Base-by-base conservation (phyloP, 2,329 filamentous ascomycete species). In the Nigrospora osmanthi region DNA sequence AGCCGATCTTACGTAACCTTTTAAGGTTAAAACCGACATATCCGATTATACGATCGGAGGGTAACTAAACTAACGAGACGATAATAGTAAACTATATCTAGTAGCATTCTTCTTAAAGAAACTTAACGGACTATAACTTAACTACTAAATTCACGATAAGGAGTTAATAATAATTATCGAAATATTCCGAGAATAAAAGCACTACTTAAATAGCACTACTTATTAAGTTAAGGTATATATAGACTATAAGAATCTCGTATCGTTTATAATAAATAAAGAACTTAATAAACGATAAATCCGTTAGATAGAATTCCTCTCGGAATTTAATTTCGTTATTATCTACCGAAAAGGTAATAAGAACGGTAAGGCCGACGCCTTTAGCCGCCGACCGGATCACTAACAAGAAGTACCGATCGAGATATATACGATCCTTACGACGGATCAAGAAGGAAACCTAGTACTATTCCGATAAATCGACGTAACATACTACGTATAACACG, bases 111-210 rank as follows among this genome's bases (percentile, higher is more conserved):
- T 50, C 16, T 54, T 37, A 14, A 50, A 49, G 43, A 55, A 50
- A 16, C 33, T 55, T 16, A 41, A 34, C 4, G 37, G 33, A 46
- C 34, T 40, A 3, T 35, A 54, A 36, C 42, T 46, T 35, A 65
- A 64, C 45, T 66, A 65, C 43, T 38, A 60, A n/a, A 63, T 63
- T 12, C 52, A 65, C 39, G 46, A 66, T 43, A 63, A 65, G 42
- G 59, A 65, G 50, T 50, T 67, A 2, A 43, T 66, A 12, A 57
- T 57, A 6, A 60, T 67, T 35, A 46, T 66, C 19, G 19, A 43
- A 32, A 23, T 40, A 5, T 52, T 56, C 16, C 35, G 52, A 38
- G 46, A 58, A 43, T 61, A 47, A 49, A 40, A 49, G 43, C 28
- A 36, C 13, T 47, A 58, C 19, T 38, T 59, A 11, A 45, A 51